These are phyloP conservation scores for Sarocladium strictum DNA, from an alignment of 2,329 filamentous ascomycete genomes.

Conservation along the genomic window DNA sequence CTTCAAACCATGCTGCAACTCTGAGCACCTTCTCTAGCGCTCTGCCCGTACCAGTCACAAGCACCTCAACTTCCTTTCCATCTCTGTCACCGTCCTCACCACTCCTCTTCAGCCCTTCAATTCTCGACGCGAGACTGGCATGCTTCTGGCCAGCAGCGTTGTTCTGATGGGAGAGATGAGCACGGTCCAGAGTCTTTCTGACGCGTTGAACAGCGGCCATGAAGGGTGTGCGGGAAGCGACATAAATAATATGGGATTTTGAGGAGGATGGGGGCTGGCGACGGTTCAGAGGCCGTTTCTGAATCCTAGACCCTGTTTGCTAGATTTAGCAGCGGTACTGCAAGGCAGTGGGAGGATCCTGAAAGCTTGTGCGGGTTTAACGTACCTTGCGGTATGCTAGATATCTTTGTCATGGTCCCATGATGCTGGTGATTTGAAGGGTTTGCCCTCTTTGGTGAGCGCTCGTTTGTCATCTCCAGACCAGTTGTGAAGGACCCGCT, in stretches of 20 bases:
- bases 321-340: not conserved
- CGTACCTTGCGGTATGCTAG: slow-evolving; percentile 9
- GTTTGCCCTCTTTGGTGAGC: slow-evolving; percentile 2
- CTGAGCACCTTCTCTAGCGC: slow-evolving; percentile 59
- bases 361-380: not conserved
- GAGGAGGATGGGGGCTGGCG: slow-evolving; percentile 35
- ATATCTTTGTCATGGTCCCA: not conserved
- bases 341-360: too few relatives aligned
- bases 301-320: slow-evolving; percentile 38
- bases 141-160: slow-evolving; percentile 41
- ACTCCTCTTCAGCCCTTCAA: slow-evolving; percentile 33
- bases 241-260: slow-evolving; percentile 51
- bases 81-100: slow-evolving; percentile 20
- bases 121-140: slow-evolving; percentile 38
- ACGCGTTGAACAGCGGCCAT: slow-evolving; percentile 62
- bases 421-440: not conserved
- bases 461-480: not conserved
- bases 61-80: slow-evolving; percentile 33
- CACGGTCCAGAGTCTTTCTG: slow-evolving; percentile 54
- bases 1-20: slow-evolving; percentile 59
- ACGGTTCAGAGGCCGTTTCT: slow-evolving; percentile 41
- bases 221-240: slow-evolving; percentile 60
- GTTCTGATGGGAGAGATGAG: slow-evolving; percentile 21
- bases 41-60: slow-evolving; percentile 58
- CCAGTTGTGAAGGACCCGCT: not conserved